Evolutionary conservation across 2,329 filamentous ascomycete genomes (phyloP), one percentile per base, ranked within the genome.

Genomic region (Fusarium cyanostomum): DNA sequence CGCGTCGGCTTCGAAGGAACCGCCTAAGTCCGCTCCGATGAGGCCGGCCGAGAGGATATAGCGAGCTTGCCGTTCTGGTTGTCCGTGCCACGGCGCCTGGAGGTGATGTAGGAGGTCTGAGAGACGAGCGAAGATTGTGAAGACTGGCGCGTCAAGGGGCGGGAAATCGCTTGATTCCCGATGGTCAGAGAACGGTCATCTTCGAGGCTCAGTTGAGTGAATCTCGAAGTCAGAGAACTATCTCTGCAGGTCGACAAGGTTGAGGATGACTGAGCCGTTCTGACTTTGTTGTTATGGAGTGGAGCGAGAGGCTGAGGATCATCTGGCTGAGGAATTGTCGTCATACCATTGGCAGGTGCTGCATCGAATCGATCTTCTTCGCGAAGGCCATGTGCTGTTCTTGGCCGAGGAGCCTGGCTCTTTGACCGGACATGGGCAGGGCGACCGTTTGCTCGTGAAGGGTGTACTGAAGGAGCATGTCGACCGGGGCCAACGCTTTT

Each of bases 401-500:
- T 71, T 48, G 78, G 76, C 68, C 74, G 74, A 64, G 73, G 70
- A 5, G 71, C 70, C 39, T 78, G 73, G 52, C 74, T 79, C 55
- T 76, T 77, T 13, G 77, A 75, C 57, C 83, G 77, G 54, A 79
- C 72, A 69, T 81, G 82, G 51, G 81, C 77, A 38, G 82, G 75
- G 59, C 83, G 82, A 62, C 71, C 77, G 42, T 75, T 79, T 21
- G 78, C 77, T 65, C 85, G 77, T 31, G 86, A 79, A 7, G 84
- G 81, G 60, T 85, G 80, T 4, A 80, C 51, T 85, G 83, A 69
- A 6, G 76, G 65, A 7, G 78, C 75, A 12, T 84, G 79, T 63
- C 86, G 82, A 12, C 80, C 81, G 11, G 82, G 80, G 2, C 87
- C 86, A 26, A 87, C 74, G 68, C 85, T 89, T 59, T 81, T 84